These are phyloP conservation scores for Cutaneotrichosporon sp. DNA, from an alignment of 1,284 basidiomycete species.

Conservation along the genomic window DNA sequence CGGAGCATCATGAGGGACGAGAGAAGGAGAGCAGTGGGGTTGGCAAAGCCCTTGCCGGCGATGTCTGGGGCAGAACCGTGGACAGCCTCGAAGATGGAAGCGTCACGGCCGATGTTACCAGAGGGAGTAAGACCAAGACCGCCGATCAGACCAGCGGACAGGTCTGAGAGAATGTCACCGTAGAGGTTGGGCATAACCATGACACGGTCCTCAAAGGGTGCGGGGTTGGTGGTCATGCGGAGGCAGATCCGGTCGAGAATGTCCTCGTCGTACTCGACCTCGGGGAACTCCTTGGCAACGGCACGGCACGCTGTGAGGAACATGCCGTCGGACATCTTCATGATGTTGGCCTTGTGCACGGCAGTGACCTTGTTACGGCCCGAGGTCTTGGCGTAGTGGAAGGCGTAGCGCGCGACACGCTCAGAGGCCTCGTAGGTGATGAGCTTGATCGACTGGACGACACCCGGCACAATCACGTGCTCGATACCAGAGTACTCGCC, in stretches of 20 bases:
- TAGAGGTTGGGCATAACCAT: slow-evolving; percentile 99
- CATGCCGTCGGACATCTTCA: slow-evolving; percentile 99
- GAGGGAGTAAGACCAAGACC: slow-evolving; percentile 97
- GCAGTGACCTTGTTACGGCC: slow-evolving; percentile 92
- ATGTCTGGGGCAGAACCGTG: slow-evolving; percentile 80
- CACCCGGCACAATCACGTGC: slow-evolving; percentile 94
- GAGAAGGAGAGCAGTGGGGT: slow-evolving; percentile 92
- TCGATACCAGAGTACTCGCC: slow-evolving; percentile 99
- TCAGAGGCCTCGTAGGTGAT: slow-evolving; percentile 99
- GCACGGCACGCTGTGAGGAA: slow-evolving; percentile 96
- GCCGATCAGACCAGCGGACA: slow-evolving; percentile 98
- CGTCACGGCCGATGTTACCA: slow-evolving; percentile 97
- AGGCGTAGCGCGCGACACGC: slow-evolving; percentile 96
- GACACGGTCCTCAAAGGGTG: slow-evolving; percentile 90
- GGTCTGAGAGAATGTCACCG: slow-evolving; percentile 92
- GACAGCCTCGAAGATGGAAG: slow-evolving; percentile 98
- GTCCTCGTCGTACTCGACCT: slow-evolving; percentile 92
- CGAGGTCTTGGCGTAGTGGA: slow-evolving; percentile 88
- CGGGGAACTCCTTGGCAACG: slow-evolving; percentile 93
- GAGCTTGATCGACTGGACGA: slow-evolving; percentile 99
- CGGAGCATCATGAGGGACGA: slow-evolving; percentile 96
- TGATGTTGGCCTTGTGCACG: slow-evolving; percentile 99
- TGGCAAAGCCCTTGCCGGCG: slow-evolving; percentile 87
- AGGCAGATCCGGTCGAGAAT: slow-evolving; percentile 95
- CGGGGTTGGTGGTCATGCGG: slow-evolving; percentile 67